Evolutionary conservation across 177 flowering plant species (phyloP).

Genomic region (Vitis hybrid): DNA sequence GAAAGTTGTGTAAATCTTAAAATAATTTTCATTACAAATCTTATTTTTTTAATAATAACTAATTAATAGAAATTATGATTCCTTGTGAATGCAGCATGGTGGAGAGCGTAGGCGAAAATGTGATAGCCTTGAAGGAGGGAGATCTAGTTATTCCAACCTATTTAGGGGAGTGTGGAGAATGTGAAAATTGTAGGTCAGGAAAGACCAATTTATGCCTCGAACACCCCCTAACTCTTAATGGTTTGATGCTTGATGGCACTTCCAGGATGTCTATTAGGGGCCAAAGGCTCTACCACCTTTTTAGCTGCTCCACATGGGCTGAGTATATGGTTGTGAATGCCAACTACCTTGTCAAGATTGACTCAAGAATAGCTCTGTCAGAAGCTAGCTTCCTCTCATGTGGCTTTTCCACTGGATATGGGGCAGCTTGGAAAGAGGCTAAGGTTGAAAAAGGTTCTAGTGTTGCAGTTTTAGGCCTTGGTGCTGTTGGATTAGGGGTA

Average conservation of each 20-base stretch:
- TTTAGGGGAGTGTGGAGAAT: constrained; percentile 43
- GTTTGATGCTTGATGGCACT: constrained; percentile 39
- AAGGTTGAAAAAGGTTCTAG: constrained; percentile 31
- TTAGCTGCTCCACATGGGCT: constrained; percentile 45
- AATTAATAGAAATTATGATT: no score
- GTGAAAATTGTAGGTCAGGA: constrained; percentile 41
- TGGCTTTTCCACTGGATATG: constrained; percentile 49
- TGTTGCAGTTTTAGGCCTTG: constrained; percentile 49
- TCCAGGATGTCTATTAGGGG: constrained; percentile 38
- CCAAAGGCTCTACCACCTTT: constrained; percentile 31
- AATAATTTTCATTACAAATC: no score
- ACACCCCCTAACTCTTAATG: constrained; percentile 24
- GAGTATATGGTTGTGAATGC: constrained; percentile 42
- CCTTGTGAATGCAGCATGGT: constrained; percentile 29
- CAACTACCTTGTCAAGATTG: constrained; percentile 35
- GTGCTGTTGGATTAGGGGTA: constrained; percentile 53
- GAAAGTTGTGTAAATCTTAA: no score
- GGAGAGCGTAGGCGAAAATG: constrained; percentile 50
- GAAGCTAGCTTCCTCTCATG: constrained; percentile 48
- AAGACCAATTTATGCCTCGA: constrained; percentile 41
- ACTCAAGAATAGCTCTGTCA: constrained; percentile 14
- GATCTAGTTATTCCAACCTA: constrained; percentile 49
- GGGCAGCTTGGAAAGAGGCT: constrained; percentile 40
- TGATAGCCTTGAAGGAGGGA: constrained; percentile 37
- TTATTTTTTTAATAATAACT: no score